phyloP scores from a whole-genome alignment of 208 protist species.

The Phytomonas francai region DNA sequence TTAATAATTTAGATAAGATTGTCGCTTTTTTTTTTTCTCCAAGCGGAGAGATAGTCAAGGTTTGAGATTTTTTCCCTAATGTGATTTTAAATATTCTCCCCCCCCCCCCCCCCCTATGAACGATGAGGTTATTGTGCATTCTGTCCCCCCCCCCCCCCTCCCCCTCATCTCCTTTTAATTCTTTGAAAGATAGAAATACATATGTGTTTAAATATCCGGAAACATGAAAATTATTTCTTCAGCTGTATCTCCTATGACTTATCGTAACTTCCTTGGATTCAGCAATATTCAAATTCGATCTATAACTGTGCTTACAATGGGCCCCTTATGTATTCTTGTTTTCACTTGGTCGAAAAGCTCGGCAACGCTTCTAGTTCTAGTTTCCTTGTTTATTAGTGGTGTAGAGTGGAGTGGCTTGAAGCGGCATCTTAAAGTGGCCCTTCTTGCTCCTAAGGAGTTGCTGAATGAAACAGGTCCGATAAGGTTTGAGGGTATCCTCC shows the following conservation, averaged over 20 bases:
- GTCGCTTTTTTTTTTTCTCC: background rate
- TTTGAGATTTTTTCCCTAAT: conserved; percentile 1
- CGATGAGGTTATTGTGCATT: background rate
- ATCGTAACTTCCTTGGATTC: conserved; percentile 18
- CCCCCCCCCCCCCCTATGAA: background rate
- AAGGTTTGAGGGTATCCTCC: background rate
- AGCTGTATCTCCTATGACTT: conserved; percentile 4
- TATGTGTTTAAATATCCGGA: conserved; percentile 1
- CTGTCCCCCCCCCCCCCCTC: no score
- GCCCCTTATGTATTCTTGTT: conserved; percentile 33
- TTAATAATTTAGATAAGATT: background rate
- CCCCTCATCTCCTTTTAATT: background rate
- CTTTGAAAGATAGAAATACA: conserved; percentile 1
- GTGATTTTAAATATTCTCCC: conserved; percentile 2
- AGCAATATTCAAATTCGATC: conserved; percentile 52
- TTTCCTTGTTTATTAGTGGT: conserved; percentile 37
- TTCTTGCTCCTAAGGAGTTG: conserved; percentile 25
- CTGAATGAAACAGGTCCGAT: background rate
- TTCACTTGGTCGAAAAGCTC: conserved; percentile 28
- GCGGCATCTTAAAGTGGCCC: conserved; percentile 76
- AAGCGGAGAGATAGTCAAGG: background rate
- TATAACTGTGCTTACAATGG: conserved; percentile 51
- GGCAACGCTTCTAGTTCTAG: conserved; percentile 31
- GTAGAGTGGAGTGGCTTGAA: conserved; percentile 77
- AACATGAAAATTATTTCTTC: conserved; percentile 2